A percentile compares a stretch with the other conserved stretches of the same genome.
phyloP scores from a whole-genome alignment of 2,329 filamentous ascomycete genomes.

The Fusarium virguliforme region DNA sequence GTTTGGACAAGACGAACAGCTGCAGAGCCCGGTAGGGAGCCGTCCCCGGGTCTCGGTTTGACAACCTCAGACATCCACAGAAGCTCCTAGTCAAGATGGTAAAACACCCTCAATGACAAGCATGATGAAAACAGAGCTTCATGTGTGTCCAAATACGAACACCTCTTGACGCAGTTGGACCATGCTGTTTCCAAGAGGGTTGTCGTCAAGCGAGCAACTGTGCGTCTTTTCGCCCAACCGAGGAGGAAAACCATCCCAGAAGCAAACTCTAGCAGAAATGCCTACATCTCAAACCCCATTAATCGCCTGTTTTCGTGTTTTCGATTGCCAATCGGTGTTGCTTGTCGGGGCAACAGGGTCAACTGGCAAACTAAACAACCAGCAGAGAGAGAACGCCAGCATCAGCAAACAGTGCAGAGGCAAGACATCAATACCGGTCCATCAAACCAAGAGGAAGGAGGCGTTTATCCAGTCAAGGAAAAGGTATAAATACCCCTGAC shows the following conservation, averaged over 20 bases:
- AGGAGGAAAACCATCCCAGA: background rate
- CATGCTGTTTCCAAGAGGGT: background rate
- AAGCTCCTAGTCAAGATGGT: too few species aligned
- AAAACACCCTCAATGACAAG: background rate
- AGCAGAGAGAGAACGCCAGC: background rate
- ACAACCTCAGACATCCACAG: background rate
- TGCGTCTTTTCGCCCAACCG: background rate
- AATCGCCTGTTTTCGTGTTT: background rate
- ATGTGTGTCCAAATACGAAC: background rate
- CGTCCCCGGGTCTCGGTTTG: background rate
- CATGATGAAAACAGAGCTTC: background rate
- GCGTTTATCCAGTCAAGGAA: background rate
- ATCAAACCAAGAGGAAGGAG: too few species aligned
- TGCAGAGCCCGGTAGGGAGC: background rate
- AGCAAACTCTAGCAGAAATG: background rate
- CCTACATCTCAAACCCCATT: background rate
- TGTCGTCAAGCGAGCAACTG: background rate
- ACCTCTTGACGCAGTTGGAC: background rate
- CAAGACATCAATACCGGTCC: background rate
- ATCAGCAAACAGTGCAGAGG: background rate
- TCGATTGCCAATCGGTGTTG: background rate
- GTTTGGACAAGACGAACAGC: background rate
- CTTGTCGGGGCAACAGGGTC: background rate
- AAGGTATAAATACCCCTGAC: conserved; percentile 28
- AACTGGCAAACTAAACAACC: background rate